phyloP scores from a whole-genome alignment of 176 grass and related monocot species.

The Leersia perrieri region DNA sequence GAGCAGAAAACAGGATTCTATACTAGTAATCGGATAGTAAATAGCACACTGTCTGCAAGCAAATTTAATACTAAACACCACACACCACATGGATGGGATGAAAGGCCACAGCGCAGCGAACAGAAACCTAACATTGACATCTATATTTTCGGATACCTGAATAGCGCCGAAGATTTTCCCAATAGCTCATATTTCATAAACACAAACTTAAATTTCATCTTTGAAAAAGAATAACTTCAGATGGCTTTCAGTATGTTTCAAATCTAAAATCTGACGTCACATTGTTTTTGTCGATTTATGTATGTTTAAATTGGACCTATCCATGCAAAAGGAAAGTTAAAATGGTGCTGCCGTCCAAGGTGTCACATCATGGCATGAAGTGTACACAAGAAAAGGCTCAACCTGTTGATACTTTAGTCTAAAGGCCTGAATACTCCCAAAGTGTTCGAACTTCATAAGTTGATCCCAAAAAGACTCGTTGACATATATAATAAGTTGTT shows the following conservation, averaged over 20 bases:
- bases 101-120: not conserved
- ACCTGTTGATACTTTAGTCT: slow-evolving; percentile 98
- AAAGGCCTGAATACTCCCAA: slow-evolving; percentile 79
- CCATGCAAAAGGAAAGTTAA: not conserved
- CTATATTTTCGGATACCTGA: not conserved
- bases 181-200: not conserved
- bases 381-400: slow-evolving; percentile 31
- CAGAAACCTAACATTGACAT: not conserved
- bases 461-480: slow-evolving; percentile 72
- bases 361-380: not conserved
- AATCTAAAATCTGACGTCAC: not conserved
- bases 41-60: not conserved
- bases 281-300: not conserved
- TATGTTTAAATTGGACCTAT: not conserved
- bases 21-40: not conserved
- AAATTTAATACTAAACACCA: not conserved
- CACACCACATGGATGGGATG: not conserved
- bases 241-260: not conserved
- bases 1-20: slow-evolving; percentile 18
- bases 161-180: not conserved
- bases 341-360: not conserved
- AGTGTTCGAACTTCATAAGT: slow-evolving; percentile 73
- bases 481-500: slow-evolving; percentile 71
- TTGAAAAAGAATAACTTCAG: not conserved
- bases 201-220: not conserved